These are phyloP conservation scores for Drechslerella dactyloides DNA, from an alignment of 2,329 filamentous ascomycete species.

Conservation along the genomic window DNA sequence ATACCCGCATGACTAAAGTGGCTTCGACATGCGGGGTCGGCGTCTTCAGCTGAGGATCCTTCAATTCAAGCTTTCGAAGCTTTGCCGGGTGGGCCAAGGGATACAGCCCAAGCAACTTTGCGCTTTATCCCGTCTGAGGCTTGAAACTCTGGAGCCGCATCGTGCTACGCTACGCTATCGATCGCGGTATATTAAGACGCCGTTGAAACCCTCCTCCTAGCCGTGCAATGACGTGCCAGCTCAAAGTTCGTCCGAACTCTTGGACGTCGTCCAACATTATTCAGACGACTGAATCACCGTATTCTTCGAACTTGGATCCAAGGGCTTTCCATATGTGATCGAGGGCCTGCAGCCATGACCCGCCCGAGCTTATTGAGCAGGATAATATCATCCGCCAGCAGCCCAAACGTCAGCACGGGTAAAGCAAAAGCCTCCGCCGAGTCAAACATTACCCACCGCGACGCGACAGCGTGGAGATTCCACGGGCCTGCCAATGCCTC, in stretches of 20 bases:
- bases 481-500: constrained; percentile 30
- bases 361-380: neutral
- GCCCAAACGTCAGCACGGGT: too few species aligned
- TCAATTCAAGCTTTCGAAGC: neutral
- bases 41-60: neutral
- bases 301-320: too few species aligned
- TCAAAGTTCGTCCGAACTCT: too few species aligned
- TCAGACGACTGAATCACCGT: too few species aligned
- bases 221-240: too few species aligned
- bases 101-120: neutral
- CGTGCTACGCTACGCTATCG: neutral
- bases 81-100: neutral
- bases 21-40: neutral
- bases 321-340: too few species aligned
- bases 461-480: constrained; percentile 32
- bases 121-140: neutral
- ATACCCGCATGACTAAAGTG: neutral
- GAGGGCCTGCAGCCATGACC: neutral
- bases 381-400: constrained; percentile 4
- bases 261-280: too few species aligned
- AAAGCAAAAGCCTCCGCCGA: constrained; percentile 2
- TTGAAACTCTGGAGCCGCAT: neutral
- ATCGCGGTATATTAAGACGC: neutral
- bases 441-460: constrained; percentile 27
- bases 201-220: too few species aligned